phyloP scores from a whole-genome alignment of 495 filamentous ascomycete genomes.

The Annulohypoxylon nitens region DNA sequence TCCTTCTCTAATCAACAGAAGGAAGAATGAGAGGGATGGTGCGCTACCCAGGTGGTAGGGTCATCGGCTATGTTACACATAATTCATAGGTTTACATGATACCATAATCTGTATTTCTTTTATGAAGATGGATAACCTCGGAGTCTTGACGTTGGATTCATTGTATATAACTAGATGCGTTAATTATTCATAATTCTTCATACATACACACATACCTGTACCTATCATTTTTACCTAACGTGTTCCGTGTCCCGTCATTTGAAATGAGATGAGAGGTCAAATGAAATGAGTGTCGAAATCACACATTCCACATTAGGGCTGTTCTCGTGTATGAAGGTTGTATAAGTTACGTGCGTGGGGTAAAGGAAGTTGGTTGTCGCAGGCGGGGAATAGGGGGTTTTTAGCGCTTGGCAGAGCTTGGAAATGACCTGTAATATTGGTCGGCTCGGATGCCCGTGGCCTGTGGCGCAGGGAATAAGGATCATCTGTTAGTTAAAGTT shows the following conservation, averaged over 20 bases:
- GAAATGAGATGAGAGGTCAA: not conserved
- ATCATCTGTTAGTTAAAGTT: slow-evolving; percentile 31
- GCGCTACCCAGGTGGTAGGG: not conserved
- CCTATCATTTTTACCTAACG: too few relatives aligned
- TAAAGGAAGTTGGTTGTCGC: not conserved
- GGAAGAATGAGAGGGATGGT: not conserved
- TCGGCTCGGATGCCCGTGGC: slow-evolving; percentile 22
- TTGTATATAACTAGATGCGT: not conserved
- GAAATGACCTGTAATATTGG: slow-evolving; percentile 32
- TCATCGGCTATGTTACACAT: not conserved
- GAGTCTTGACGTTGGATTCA: not conserved
- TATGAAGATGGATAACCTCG: not conserved
- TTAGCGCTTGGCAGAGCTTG: slow-evolving; percentile 23
- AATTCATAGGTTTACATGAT: slow-evolving; percentile 18
- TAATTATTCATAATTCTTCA: too few relatives aligned
- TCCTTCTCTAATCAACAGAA: slow-evolving; percentile 21
- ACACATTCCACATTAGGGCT: too few relatives aligned
- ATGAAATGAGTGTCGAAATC: too few relatives aligned
- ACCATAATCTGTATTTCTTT: not conserved
- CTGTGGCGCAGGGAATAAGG: slow-evolving; percentile 41
- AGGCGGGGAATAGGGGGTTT: slow-evolving; percentile 10
- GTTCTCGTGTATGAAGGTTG: not conserved
- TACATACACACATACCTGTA: too few relatives aligned
- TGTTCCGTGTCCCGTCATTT: too few relatives aligned
- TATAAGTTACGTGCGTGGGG: not conserved